These are phyloP conservation scores for Mycena chlorophos DNA, from an alignment of 768 basidiomycete genomes.

Conservation along the genomic window DNA sequence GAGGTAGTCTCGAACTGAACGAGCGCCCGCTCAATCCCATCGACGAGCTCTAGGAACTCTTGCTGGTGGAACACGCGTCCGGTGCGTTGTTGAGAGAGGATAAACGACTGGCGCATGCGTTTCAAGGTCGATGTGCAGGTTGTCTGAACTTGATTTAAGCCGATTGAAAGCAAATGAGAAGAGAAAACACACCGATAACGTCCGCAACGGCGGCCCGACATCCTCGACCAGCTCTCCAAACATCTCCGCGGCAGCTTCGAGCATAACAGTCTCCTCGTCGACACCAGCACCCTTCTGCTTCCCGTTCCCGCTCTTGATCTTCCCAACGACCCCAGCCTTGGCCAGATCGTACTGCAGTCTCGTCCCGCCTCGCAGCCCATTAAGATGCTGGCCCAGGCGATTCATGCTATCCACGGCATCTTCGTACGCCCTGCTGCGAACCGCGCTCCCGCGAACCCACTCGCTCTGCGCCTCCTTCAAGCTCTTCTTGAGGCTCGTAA, in stretches of 20 bases:
- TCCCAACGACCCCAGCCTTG: constrained; percentile 46
- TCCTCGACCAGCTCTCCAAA: constrained; percentile 82
- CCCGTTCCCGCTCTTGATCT: constrained; percentile 21
- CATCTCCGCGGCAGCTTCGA: constrained; percentile 66
- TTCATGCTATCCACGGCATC: constrained; percentile 87
- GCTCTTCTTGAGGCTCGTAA: constrained; percentile 85
- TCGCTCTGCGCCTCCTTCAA: constrained; percentile 88
- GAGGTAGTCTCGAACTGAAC: constrained; percentile 79
- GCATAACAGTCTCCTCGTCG: constrained; percentile 42
- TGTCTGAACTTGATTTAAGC: constrained; percentile 46
- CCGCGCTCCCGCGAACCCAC: constrained; percentile 46
- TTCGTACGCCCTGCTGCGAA: constrained; percentile 60
- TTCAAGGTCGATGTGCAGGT: constrained; percentile 62
- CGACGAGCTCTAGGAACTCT: constrained; percentile 65
- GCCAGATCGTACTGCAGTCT: constrained; percentile 82
- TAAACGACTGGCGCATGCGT: constrained; percentile 66
- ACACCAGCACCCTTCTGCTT: constrained; percentile 24
- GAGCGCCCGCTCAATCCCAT: constrained; percentile 67
- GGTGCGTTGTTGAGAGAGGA: constrained; percentile 39
- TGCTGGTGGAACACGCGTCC: constrained; percentile 43
- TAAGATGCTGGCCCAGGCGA: constrained; percentile 90
- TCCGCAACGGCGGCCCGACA: constrained; percentile 73
- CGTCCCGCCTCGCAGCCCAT: constrained; percentile 83
- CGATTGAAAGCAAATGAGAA: constrained; percentile 1
- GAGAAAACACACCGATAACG: constrained; percentile 59